Base-by-base conservation (phyloP, 2,329 filamentous ascomycete species). In the Colletotrichum chlorophyti region DNA sequence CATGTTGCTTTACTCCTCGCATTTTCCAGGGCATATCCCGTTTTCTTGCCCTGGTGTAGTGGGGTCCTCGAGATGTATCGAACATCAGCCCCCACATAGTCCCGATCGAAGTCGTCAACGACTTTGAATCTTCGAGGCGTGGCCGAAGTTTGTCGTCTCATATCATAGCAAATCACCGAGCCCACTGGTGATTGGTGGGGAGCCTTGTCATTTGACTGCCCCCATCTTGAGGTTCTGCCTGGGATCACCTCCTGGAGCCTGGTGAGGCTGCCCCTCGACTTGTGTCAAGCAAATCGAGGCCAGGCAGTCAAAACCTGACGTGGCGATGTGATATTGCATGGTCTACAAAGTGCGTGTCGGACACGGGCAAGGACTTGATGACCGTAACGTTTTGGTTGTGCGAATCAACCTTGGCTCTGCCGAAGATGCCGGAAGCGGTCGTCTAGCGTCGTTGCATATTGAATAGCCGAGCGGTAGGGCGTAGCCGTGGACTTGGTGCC, bases 1-100 rank as follows among this genome's bases (percentile, higher is more conserved):
- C 11, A 43, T 38, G 53, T 26, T 26, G 21, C 31, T 29, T 17
- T 26, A 31, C 53, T 41, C 15, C 23, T 34, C 37, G 23, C 46
- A n/a, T 38, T 52, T 37, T 19, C 32, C 47, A 52, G 53, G 53
- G 53, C 53, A 43, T 38, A 47, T 53, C 41, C 51, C 51, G 47
- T 40, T 53, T 11, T 40, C 51, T 27, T 57, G 47, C 38, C 47
- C 38, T 43, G 47, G 47, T 21, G n/a, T 12, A 10, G 31, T 57
- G 53, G 41, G n/a, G 32, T 19, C 29, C 19, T 53, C 23, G 31
- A 57, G 41, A 15, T 37, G 21, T 27, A 11, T 14, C n/a, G n/a
- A 27, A 17, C 10, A 38, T 15, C 10, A 38, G 17, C 11, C 47
- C 53, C 53, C 53, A 45, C 38, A 38, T n/a, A n/a, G n/a, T 8